Percentiles rank a stretch among this genome's conserved stretches.
phyloP scores from a whole-genome alignment of 2,329 filamentous ascomycete genomes.

The Arthrobotrys sinensis region DNA sequence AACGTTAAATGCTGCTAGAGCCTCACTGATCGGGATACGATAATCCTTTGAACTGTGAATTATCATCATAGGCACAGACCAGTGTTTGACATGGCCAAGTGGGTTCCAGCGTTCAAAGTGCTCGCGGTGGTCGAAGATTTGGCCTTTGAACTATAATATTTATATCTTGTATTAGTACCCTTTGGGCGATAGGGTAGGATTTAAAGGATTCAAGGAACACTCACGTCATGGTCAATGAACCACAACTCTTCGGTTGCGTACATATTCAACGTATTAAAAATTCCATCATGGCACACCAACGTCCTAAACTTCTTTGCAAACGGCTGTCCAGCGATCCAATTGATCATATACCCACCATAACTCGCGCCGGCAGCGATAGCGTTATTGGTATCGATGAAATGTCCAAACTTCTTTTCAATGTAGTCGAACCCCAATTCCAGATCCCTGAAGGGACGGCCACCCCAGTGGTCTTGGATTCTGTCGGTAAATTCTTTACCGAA shows the following conservation, averaged over 20 bases:
- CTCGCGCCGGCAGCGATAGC: conserved; percentile 82
- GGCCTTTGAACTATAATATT: conserved; percentile 68
- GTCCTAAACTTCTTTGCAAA: conserved; percentile 89
- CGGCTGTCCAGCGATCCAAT: conserved; percentile 91
- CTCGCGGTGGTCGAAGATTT: conserved; percentile 73
- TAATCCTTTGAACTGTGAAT: conserved; percentile 95
- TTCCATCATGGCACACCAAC: conserved; percentile 88
- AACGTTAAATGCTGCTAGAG: conserved; percentile 86
- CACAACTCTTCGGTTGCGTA: conserved; percentile 79
- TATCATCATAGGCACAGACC: conserved; percentile 88
- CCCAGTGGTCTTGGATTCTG: conserved; percentile 85
- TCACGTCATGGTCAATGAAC: conserved; percentile 79
- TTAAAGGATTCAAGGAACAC: no score
- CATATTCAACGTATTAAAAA: conserved; percentile 80
- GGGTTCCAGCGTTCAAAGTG: conserved; percentile 81
- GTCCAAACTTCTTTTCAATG: conserved; percentile 75
- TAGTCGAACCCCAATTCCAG: conserved; percentile 84
- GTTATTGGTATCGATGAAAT: conserved; percentile 75
- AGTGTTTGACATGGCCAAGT: conserved; percentile 76
- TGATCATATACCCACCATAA: conserved; percentile 84
- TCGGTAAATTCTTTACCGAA: conserved; percentile 85
- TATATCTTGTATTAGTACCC: conserved; percentile 11
- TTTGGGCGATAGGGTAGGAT: no score
- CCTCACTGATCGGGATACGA: conserved; percentile 86
- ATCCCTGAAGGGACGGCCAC: conserved; percentile 83